Conservation (phyloP, 495 filamentous ascomycete species). For the Aspergillus homomorphus region DNA sequence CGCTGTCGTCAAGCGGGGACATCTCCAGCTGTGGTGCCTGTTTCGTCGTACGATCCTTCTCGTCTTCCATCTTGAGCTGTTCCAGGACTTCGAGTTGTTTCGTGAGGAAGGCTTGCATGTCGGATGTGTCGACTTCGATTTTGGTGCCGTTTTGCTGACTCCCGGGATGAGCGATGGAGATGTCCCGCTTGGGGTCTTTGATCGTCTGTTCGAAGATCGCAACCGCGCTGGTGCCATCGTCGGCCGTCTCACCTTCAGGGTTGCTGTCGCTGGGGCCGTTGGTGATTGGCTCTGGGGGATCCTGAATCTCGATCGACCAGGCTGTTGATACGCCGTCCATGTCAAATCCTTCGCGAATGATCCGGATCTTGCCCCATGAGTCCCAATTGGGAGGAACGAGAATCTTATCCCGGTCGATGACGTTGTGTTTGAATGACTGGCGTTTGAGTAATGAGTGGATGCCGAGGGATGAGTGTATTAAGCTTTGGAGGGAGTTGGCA, state of each 20-base stretch:
- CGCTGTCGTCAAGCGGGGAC: constrained; percentile 48
- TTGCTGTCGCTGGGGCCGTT: constrained; percentile 22
- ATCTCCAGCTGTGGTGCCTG: constrained; percentile 42
- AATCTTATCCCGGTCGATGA: constrained; percentile 93
- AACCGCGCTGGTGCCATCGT: constrained; percentile 56
- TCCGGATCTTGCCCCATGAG: constrained; percentile 95
- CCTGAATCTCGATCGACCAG: constrained; percentile 79
- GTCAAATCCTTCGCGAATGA: constrained; percentile 90
- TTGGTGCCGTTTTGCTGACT: constrained; percentile 41
- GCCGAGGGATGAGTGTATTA: constrained; percentile 83
- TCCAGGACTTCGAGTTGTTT: constrained; percentile 73
- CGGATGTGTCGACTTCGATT: constrained; percentile 66
- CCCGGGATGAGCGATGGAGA: constrained; percentile 47
- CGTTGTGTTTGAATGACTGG: constrained; percentile 84
- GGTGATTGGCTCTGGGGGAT: constrained; percentile 38
- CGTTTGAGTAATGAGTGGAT: constrained; percentile 86
- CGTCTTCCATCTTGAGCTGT: constrained; percentile 61
- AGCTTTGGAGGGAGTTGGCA: constrained; percentile 71
- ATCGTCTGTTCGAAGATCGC: constrained; percentile 77
- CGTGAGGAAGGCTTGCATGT: constrained; percentile 75
- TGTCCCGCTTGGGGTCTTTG: constrained; percentile 63
- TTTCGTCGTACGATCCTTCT: constrained; percentile 47
- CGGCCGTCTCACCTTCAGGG: constrained; percentile 22
- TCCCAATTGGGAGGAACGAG: constrained; percentile 96
- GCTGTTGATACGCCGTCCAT: constrained; percentile 80